Evolutionary conservation across 495 filamentous ascomycete species (phyloP).

Genomic region (Neurospora hispaniola): DNA sequence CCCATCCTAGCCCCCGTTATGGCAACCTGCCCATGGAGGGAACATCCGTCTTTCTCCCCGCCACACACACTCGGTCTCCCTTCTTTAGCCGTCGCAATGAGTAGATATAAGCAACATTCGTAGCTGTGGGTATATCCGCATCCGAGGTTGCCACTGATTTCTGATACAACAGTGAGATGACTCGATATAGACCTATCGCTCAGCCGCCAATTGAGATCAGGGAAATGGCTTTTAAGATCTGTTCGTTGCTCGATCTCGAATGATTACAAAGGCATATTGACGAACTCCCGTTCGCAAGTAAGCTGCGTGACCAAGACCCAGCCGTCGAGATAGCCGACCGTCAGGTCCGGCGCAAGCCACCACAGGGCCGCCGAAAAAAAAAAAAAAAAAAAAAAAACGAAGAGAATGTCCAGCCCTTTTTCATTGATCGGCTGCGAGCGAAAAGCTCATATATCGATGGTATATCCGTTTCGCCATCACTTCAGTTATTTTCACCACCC

Average conservation of each 20-base stretch:
- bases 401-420: neutral
- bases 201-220: neutral
- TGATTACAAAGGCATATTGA: neutral
- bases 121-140: neutral
- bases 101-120: neutral
- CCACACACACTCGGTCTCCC: neutral
- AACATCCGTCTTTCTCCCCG: neutral
- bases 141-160: neutral
- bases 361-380: neutral
- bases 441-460: neutral
- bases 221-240: neutral
- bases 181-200: neutral
- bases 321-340: neutral
- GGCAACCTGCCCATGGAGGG: neutral
- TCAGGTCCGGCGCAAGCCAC: neutral
- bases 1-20: neutral
- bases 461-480: neutral
- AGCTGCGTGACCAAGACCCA: neutral
- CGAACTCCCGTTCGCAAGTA: neutral
- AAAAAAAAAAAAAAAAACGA: neutral
- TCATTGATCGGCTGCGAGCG: neutral
- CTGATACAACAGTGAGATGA: neutral
- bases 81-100: neutral
- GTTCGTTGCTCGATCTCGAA: neutral
- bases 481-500: conserved; percentile 39